These are phyloP conservation scores for Cystobasidium tubakii DNA, from an alignment of 768 basidiomycete genomes.

Conservation along the genomic window DNA sequence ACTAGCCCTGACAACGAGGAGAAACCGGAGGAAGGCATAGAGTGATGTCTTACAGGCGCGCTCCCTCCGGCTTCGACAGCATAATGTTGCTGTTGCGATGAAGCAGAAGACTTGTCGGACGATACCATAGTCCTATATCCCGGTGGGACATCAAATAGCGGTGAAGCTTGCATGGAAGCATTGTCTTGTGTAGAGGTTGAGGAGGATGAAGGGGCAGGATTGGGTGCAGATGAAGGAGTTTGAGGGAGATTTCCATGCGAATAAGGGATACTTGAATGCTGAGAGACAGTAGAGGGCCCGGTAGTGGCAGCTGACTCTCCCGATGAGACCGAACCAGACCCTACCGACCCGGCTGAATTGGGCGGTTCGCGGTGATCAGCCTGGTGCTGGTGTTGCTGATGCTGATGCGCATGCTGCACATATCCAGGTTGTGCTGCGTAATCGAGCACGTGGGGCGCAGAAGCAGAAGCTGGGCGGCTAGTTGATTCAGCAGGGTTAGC, in stretches of 20 bases:
- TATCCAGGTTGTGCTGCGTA: background rate
- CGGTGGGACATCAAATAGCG: constrained; percentile 17
- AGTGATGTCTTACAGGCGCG: background rate
- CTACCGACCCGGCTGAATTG: background rate
- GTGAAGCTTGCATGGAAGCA: background rate
- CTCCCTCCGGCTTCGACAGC: background rate
- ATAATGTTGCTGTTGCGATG: background rate
- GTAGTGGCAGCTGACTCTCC: background rate
- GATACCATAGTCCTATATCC: constrained; percentile 20
- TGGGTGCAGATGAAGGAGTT: background rate
- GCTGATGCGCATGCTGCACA: background rate
- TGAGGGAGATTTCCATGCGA: background rate
- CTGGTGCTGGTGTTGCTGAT: background rate
- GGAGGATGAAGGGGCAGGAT: background rate
- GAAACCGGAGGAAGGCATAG: background rate
- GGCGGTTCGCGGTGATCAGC: background rate
- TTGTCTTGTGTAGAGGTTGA: background rate
- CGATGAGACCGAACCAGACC: background rate
- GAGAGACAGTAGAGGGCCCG: background rate
- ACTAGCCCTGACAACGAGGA: background rate
- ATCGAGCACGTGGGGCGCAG: background rate
- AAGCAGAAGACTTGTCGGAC: background rate
- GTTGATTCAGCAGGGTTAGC: background rate
- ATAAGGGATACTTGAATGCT: background rate
- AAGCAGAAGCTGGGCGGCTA: background rate